Evolutionary conservation across 1,284 basidiomycete genomes (phyloP), one percentile per base, ranked within the genome.

Genomic region (Pseudozyma flocculosa): DNA sequence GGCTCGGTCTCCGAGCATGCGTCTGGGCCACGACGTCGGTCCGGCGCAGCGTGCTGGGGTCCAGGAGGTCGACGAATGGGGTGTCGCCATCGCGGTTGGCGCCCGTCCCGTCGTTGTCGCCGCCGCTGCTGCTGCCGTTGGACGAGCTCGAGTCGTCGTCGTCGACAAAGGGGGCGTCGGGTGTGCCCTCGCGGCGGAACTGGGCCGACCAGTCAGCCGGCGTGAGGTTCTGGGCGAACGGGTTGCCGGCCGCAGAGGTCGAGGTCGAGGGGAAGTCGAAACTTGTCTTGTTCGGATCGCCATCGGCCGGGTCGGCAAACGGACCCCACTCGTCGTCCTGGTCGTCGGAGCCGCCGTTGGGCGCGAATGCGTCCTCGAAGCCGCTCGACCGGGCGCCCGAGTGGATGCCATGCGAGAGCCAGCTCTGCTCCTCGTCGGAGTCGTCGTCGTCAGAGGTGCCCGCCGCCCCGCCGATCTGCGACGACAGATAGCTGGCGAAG

Each of bases 251-350:
- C n/a, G 48, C 9, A 7, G 40, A 14, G 5, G 54, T 30, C 8
- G 43, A 48, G 2, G 55, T 45, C 22, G 60, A 49, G 8, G 43
- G 43, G n/a, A 55, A 52, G 37, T 59, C 52, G 40, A 58, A 61
- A 2, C 40, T 43, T 5, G 43, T 43, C 3, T 39, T 40, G 10
- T 41, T 22, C 14, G 19, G 32, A 32, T 40, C 29, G 7, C 36
- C 36, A 23, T 41, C 52, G 13, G 41, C 47, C 7, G 68, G 63
- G 40, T 75, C 75, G 4, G 73, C 61, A 45, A 76, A 76, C 10
- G 75, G 73, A 13, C 75, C 75, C 75, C 75, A 78, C 11, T 76
- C 74, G 50, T 73, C 70, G 39, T 76, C 70, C 5, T 69, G 62
- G 38, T 61, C 59, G 5, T 61, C 58, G 14, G 63, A 61, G n/a